phyloP scores from a whole-genome alignment of 2,329 filamentous ascomycete species.

The Graphilbum ipis-grandicollis region DNA sequence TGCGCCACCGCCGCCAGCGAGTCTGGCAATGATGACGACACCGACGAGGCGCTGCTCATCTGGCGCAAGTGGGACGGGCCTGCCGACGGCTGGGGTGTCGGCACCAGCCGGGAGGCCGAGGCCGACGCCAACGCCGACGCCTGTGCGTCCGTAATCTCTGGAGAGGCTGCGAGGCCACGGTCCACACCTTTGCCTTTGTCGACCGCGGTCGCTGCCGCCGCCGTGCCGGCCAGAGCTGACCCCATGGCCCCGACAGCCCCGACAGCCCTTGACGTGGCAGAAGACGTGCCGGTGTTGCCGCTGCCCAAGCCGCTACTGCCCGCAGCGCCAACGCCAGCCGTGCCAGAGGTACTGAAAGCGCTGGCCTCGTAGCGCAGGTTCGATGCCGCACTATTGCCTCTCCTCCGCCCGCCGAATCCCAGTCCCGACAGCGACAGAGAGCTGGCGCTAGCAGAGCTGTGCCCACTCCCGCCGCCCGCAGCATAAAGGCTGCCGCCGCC shows the following conservation, averaged over 20 bases:
- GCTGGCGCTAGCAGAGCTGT: constrained; percentile 41
- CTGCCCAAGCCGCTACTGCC: neutral
- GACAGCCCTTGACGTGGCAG: neutral
- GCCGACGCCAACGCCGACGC: constrained; percentile 33
- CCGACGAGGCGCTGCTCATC: constrained; percentile 74
- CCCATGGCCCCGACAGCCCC: no score
- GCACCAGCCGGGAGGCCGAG: constrained; percentile 23
- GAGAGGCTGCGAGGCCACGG: constrained; percentile 19
- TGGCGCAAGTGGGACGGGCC: constrained; percentile 60
- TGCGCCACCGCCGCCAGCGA: constrained; percentile 37
- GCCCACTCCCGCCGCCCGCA: constrained; percentile 18
- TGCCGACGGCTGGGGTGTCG: constrained; percentile 31
- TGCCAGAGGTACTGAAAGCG: constrained; percentile 23
- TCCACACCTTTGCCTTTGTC: constrained; percentile 56
- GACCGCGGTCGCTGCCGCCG: constrained; percentile 15
- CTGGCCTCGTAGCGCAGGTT: constrained; percentile 41
- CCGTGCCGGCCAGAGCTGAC: constrained; percentile 7
- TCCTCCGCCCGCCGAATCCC: constrained; percentile 33
- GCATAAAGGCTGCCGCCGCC: constrained; percentile 26
- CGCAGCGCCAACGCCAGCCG: neutral
- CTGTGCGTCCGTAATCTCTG: constrained; percentile 10
- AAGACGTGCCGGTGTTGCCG: neutral
- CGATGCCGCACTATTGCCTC: constrained; percentile 42
- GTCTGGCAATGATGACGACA: constrained; percentile 56
- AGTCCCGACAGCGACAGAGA: constrained; percentile 45